These are phyloP conservation scores for Cutaneotrichosporon mucoides DNA, from an alignment of 1,284 basidiomycete genomes.

Conservation along the genomic window DNA sequence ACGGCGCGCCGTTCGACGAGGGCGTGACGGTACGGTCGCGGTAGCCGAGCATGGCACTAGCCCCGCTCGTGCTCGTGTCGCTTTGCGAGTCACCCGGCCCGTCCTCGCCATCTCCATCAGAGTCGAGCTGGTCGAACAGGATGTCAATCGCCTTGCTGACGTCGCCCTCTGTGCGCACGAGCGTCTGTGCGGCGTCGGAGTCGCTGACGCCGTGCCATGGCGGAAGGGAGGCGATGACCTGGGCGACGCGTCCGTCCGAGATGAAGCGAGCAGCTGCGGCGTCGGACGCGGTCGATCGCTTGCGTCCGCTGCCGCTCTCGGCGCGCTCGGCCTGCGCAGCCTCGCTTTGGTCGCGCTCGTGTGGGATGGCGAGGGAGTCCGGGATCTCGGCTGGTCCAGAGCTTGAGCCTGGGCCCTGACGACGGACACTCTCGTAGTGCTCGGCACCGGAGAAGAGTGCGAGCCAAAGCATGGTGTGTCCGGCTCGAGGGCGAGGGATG, in stretches of 20 bases:
- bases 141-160: conserved; percentile 39
- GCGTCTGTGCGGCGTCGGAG: conserved; percentile 21
- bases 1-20: neutral
- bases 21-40: conserved; percentile 6
- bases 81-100: neutral
- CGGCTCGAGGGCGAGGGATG: conserved; percentile 18
- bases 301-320: conserved; percentile 20
- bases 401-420: conserved; percentile 23
- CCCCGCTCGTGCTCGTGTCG: neutral
- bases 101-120: conserved; percentile 14
- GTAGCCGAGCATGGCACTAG: conserved; percentile 6
- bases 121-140: conserved; percentile 33
- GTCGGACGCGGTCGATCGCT: neutral
- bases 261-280: conserved; percentile 4
- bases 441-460: conserved; percentile 44
- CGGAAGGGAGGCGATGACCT: conserved; percentile 33
- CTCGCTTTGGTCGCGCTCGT: conserved; percentile 34
- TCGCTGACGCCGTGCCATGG: conserved; percentile 26
- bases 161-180: conserved; percentile 36
- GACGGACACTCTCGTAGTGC: conserved; percentile 42
- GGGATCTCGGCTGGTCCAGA: conserved; percentile 42
- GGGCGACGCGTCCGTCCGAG: conserved; percentile 12
- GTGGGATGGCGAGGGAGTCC: conserved; percentile 34
- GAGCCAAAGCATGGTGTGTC: conserved; percentile 41
- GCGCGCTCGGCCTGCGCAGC: conserved; percentile 35